Base-by-base conservation (phyloP, 331 rosid species). In the Malus hybrid region DNA sequence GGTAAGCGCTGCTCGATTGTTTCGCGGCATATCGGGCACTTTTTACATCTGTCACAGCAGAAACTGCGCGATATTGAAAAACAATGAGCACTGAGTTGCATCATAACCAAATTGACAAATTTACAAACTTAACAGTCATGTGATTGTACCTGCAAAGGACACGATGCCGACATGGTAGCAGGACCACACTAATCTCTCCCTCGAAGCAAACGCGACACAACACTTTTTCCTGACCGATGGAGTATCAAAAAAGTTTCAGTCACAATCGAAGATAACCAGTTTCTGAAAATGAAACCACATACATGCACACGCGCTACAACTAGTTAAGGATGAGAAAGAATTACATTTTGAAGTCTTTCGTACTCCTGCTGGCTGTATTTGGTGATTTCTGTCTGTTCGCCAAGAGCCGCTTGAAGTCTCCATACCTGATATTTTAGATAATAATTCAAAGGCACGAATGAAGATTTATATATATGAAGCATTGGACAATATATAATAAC, bases 331-430 rank as follows among this genome's bases (percentile, higher is more conserved):
- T 42, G 75, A 81, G 76, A 65, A 12, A 13, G 18, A 61, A 68
- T 82, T 94, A 94, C 99, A 82, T 89, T 95, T 86, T 92, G 94
- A 69, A 95, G 97, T 78, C 99, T 90, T 84, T 92, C 99, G 68
- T 78, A 95, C 80, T 95, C 99, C 85, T 90, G 97, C 79, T 89
- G 99, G 80, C 97, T 95, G 88, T 86, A 90, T 78, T 95, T 95
- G 59, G 97, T 92, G 77, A 95, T 90, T 85, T 92, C 99, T 36
- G 99, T 84, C 86, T 95, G 99, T 82, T 93, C 98, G 33, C 98
- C 98, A 33, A 93, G 95, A 72, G 98, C 98, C 65, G 98, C 98
- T 84, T 90, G 98, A 76, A 93, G 98, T 80, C 98, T 83, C 98
- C 98, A 93, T 31, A 93, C 97, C 98, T 93, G 87, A 81, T 66